Evolutionary conservation across 768 basidiomycete species (phyloP).

Genomic region (Psilocybe cyanescens): DNA sequence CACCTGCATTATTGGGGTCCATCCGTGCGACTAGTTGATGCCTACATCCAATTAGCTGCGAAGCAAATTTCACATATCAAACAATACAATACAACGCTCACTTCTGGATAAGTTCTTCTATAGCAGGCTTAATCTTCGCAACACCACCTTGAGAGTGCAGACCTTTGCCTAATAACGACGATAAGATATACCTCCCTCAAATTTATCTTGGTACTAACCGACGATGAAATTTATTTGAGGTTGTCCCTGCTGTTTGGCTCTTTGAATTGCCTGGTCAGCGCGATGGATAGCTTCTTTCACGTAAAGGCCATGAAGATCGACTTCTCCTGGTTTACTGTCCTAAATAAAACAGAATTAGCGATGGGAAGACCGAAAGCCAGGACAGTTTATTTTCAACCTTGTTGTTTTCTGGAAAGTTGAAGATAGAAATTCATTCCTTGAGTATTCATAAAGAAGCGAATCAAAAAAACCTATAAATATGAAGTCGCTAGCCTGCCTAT

Average conservation of each 20-base stretch:
- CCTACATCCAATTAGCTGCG: slow-evolving; percentile 40
- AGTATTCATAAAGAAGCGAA: neutral
- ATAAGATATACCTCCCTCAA: neutral
- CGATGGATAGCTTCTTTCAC: slow-evolving; percentile 88
- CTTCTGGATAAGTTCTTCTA: slow-evolving; percentile 87
- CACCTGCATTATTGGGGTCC: slow-evolving; percentile 83
- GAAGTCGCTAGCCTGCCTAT: slow-evolving; percentile 85
- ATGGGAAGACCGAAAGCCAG: neutral
- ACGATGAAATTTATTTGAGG: slow-evolving; percentile 80
- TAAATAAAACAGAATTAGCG: slow-evolving; percentile 23
- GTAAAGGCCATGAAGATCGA: slow-evolving; percentile 92
- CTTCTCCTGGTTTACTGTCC: slow-evolving; percentile 72
- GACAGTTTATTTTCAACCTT: slow-evolving; percentile 39
- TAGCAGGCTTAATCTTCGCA: slow-evolving; percentile 91
- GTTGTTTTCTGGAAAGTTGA: slow-evolving; percentile 66
- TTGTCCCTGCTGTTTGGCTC: slow-evolving; percentile 67
- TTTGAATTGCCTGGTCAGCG: slow-evolving; percentile 70
- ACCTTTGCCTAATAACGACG: slow-evolving; percentile 67
- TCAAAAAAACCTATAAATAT: slow-evolving; percentile 71
- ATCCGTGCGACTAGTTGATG: slow-evolving; percentile 72
- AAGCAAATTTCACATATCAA: neutral
- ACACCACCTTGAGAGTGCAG: slow-evolving; percentile 77
- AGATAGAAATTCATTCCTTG: neutral
- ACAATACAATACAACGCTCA: slow-evolving; percentile 32
- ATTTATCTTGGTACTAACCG: slow-evolving; percentile 49